Evolutionary conservation across 257 asterid species (phyloP), one percentile per base, ranked within the genome.

Genomic region (Rhazya stricta): DNA sequence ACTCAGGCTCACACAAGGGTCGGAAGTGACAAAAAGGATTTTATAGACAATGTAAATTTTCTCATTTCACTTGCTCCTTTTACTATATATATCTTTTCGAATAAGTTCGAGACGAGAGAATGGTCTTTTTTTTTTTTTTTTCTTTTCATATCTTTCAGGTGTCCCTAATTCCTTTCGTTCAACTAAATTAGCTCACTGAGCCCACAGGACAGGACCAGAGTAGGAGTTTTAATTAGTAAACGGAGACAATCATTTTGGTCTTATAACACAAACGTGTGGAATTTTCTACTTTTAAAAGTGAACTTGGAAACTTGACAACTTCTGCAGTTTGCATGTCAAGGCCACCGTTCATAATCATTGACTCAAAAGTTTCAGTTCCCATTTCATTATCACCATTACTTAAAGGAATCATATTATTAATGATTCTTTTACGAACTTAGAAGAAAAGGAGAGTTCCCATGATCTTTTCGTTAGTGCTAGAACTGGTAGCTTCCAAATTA

Each of bases 331-430:
- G 58, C 69, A 53, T 67, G 66, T 9, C 54, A 57, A 76, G 79
- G 67, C 79, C 68, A 39, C 79, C 74, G 74, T 67, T 54, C 21
- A 29, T 15, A n/a, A 42, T 54, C 48, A 63, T 63, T 74, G 72
- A 76, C 79, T 65, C 50, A 13, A 23, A 46, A n/a, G 5, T 37
- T 72, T 39, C 25, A 73, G 76, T 73, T 73, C 76, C 76, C 76
- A 72, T 32, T 39, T 37, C 51, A 65, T 37, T 37, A 36, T 63
- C 69, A 34, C 19, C 69, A 6, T 16, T 18, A 11, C 27, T 16
- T 11, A 1, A 37, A 23, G 15, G 54, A 53, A 21, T 53, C 5
- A 19, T 53, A 1, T 48, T 4, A 1, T 13, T 48, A 15, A 29
- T 60, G 9, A 29, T 15, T 60, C 67, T 30, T 12, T 15, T 32